Evolutionary conservation across 2,329 filamentous ascomycete species (phyloP).

Genomic region (Zymoseptoria pseudotritici): DNA sequence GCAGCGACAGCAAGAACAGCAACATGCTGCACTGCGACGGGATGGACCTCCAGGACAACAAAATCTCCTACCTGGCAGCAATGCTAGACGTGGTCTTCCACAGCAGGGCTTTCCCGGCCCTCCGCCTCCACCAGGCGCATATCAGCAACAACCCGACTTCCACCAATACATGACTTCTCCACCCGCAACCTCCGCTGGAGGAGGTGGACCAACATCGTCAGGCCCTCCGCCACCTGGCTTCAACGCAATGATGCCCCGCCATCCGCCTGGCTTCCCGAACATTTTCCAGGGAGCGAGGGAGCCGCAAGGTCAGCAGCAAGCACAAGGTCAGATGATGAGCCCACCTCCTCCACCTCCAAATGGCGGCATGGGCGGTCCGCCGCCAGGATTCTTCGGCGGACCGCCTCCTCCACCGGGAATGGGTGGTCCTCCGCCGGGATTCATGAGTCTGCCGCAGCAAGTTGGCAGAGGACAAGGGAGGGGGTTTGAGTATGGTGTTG

Average conservation of each 20-base stretch:
- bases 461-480: background rate
- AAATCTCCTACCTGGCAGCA: slow-evolving; percentile 2
- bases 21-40: slow-evolving; percentile 20
- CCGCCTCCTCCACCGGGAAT: background rate
- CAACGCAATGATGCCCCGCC: slow-evolving; percentile 24
- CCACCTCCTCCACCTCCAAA: background rate
- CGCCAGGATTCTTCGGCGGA: slow-evolving; percentile 11
- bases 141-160: slow-evolving; percentile 13
- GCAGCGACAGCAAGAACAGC: slow-evolving; percentile 22
- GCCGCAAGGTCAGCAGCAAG: slow-evolving; percentile 6
- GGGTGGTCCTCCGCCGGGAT: slow-evolving; percentile 6
- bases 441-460: background rate
- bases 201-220: background rate
- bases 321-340: slow-evolving; percentile 7
- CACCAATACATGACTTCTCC: slow-evolving; percentile 17
- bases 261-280: slow-evolving; percentile 27
- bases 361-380: slow-evolving; percentile 4
- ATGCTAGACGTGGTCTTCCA: slow-evolving; percentile 1
- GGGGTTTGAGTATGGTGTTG: background rate
- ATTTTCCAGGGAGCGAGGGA: slow-evolving; percentile 24
- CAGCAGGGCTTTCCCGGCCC: slow-evolving; percentile 4
- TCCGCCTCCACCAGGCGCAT: slow-evolving; percentile 14
- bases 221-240: slow-evolving; percentile 26
- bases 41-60: slow-evolving; percentile 11
- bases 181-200: slow-evolving; percentile 7